These are phyloP conservation scores for Rubroboletus pulcherrimus DNA, from an alignment of 768 basidiomycete genomes.

Conservation along the genomic window DNA sequence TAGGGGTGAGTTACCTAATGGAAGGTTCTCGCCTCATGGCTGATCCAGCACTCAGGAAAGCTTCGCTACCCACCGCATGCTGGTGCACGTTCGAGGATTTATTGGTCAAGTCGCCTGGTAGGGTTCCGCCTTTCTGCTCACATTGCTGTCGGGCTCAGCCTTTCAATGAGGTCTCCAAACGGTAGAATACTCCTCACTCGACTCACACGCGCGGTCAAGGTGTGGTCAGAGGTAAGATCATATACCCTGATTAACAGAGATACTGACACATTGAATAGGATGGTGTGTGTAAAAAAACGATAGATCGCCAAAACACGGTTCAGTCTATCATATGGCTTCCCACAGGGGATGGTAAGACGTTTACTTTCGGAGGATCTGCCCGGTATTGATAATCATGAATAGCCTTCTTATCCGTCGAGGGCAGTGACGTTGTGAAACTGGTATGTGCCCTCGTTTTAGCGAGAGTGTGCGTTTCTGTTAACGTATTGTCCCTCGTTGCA, in stretches of 20 bases:
- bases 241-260: not conserved
- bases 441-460: conserved; percentile 25
- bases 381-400: conserved; percentile 13
- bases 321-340: conserved; percentile 55
- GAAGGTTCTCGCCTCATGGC: conserved; percentile 10
- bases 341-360: conserved; percentile 39
- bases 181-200: conserved; percentile 45
- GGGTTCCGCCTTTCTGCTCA: not conserved
- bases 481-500: conserved; percentile 13
- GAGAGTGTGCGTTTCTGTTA: conserved; percentile 4
- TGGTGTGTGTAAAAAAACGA: conserved; percentile 49
- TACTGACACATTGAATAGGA: conserved; percentile 31
- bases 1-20: conserved; percentile 37
- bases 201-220: conserved; percentile 46
- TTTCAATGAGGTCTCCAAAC: conserved; percentile 42
- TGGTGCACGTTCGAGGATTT: conserved; percentile 51
- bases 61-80: conserved; percentile 42
- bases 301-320: conserved; percentile 43
- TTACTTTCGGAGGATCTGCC: conserved; percentile 3
- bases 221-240: conserved; percentile 46
- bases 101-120: conserved; percentile 55
- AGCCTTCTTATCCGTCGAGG: conserved; percentile 55
- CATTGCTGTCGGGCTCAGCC: conserved; percentile 2
- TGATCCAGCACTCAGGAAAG: conserved; percentile 33
- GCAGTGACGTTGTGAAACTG: conserved; percentile 43